Base-by-base conservation (phyloP, 345 rosid species). In the Eucalyptus curtisii region DNA sequence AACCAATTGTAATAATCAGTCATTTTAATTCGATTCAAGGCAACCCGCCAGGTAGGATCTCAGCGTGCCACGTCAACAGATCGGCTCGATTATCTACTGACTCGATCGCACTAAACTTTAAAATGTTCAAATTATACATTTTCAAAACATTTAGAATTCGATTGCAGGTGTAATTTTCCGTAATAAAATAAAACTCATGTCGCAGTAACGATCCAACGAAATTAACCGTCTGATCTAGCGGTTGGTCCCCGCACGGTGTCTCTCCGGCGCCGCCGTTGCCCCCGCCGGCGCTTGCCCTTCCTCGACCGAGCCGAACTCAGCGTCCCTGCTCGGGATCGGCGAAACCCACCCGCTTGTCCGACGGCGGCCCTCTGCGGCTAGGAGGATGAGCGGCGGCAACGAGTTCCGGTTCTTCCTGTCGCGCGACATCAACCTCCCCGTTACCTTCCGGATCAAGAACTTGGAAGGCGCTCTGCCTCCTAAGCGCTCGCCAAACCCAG, bases 331-430 rank as follows among this genome's bases (percentile, higher is more conserved):
- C 71, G 33, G 71, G 30, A 30, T 61, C 71, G 17, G 30, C 37
- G 71, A 61, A 30, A 30, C 4, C 33, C 19, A 12, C 37, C n/a
- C 37, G 71, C 33, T 64, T 64, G 37, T 30, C 71, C 71, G n/a
- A n/a, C 19, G 71, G 71, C 71, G 71, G 33, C 37, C 37, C 71
- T 64, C 16, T 64, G 71, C 71, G 37, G 8, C 0, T 30, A n/a
- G 33, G 71, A n/a, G 37, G 68, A 97, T 96, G 99, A 92, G 93
- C 37, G 93, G 95, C 64, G 71, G 71, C 10, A 96, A 93, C 94
- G 99, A 97, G 93, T 98, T 97, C 89, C 97, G 98, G 12, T 97
- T 98, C 96, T 97, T 98, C 93, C 89, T 98, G 82, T 97, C 99
- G 50, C 95, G 97, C 94, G 99, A 98, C 91, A 93, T 98, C 95